phyloP scores from a whole-genome alignment of 768 basidiomycete genomes.

The Tricholoma terreum region DNA sequence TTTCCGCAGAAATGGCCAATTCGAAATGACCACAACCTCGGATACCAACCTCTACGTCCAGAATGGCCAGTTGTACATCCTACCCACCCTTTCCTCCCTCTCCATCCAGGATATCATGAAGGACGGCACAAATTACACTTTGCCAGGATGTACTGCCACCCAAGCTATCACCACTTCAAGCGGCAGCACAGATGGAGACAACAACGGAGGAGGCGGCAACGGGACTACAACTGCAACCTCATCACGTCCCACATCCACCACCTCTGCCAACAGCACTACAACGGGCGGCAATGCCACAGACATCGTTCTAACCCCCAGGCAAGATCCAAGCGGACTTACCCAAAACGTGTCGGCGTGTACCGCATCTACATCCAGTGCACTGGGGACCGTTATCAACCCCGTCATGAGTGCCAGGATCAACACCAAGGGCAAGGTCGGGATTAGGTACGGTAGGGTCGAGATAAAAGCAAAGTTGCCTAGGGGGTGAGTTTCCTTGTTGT shows the following conservation, averaged over 20 bases:
- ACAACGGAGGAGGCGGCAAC: no score
- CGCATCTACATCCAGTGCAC: slow-evolving; percentile 28
- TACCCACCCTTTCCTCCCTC: slow-evolving; percentile 76
- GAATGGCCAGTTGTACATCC: slow-evolving; percentile 71
- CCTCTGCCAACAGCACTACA: neutral
- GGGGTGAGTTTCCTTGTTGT: slow-evolving; percentile 39
- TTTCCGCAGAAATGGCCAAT: slow-evolving; percentile 56
- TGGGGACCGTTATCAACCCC: slow-evolving; percentile 61
- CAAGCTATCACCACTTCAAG: slow-evolving; percentile 4
- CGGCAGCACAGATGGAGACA: neutral
- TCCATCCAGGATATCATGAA: slow-evolving; percentile 42
- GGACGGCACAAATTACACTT: slow-evolving; percentile 62
- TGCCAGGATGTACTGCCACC: slow-evolving; percentile 58
- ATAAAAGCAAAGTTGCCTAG: slow-evolving; percentile 59
- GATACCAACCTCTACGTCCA: slow-evolving; percentile 63
- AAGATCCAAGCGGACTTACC: neutral
- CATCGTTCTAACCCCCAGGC: neutral
- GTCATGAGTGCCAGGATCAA: slow-evolving; percentile 73
- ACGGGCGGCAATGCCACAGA: neutral
- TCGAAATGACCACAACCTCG: slow-evolving; percentile 71
- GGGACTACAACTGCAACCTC: neutral
- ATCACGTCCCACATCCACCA: neutral
- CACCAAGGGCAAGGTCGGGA: slow-evolving; percentile 57
- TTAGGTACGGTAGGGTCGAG: slow-evolving; percentile 61
- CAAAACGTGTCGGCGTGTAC: slow-evolving; percentile 37